These are phyloP conservation scores for Daldinia grandis DNA, from an alignment of 495 filamentous ascomycete species.

Conservation along the genomic window DNA sequence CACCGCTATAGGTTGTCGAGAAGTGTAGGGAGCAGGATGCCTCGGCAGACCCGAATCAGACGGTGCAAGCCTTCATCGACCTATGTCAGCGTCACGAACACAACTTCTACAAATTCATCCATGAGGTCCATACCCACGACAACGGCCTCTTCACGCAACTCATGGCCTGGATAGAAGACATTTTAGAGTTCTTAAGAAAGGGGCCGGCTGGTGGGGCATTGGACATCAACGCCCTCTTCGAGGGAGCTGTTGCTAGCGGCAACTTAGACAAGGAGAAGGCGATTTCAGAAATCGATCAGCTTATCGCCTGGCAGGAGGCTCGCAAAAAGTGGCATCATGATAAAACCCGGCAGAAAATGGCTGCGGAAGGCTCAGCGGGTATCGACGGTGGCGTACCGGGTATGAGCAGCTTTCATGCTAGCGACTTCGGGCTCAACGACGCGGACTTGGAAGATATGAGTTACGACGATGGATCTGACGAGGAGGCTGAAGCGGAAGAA, in stretches of 20 bases:
- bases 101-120: slow-evolving; percentile 98
- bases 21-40: slow-evolving; percentile 90
- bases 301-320: slow-evolving; percentile 93
- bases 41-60: slow-evolving; percentile 95
- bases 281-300: slow-evolving; percentile 79
- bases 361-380: slow-evolving; percentile 71
- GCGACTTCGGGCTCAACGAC: slow-evolving; percentile 89
- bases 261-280: slow-evolving; percentile 74
- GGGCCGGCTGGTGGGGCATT: slow-evolving; percentile 81
- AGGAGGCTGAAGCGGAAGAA: slow-evolving; percentile 74
- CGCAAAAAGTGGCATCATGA: slow-evolving; percentile 97
- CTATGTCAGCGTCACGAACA: slow-evolving; percentile 93
- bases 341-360: slow-evolving; percentile 99
- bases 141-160: slow-evolving; percentile 94
- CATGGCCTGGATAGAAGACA: slow-evolving; percentile 98
- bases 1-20: slow-evolving; percentile 70
- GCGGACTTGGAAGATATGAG: slow-evolving; percentile 86
- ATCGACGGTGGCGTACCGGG: slow-evolving; percentile 53
- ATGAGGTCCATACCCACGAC: slow-evolving; percentile 98
- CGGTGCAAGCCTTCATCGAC: slow-evolving; percentile 98
- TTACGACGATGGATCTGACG: slow-evolving; percentile 75
- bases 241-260: slow-evolving; percentile 72
- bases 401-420: slow-evolving; percentile 67
- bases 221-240: slow-evolving; percentile 93
- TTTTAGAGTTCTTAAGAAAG: slow-evolving; percentile 88